Evolutionary conservation across 495 filamentous ascomycete genomes (phyloP).

Genomic region (Terfezia claveryi): DNA sequence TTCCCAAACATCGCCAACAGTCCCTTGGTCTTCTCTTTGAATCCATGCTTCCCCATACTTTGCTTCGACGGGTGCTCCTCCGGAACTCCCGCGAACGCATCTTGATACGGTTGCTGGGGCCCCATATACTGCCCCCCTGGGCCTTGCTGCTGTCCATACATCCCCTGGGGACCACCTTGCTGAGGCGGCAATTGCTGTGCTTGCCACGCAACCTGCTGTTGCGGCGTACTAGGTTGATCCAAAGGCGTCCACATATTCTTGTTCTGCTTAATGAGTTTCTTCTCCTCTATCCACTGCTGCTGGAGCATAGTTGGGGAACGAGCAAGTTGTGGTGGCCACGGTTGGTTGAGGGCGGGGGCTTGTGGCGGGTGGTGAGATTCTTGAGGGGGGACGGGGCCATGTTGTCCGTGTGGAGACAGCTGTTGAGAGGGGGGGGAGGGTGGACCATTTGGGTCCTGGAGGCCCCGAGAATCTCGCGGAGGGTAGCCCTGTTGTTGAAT

Average conservation of each 20-base stretch:
- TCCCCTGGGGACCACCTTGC: neutral
- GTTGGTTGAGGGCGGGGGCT: neutral
- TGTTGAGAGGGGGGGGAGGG: no score
- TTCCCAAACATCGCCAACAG: neutral
- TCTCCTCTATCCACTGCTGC: neutral
- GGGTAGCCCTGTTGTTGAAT: neutral
- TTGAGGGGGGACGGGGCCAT: no score
- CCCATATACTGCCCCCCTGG: neutral
- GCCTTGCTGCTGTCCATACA: neutral
- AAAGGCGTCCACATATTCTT: neutral
- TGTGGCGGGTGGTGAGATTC: neutral
- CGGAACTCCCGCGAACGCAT: no score
- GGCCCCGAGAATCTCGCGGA: neutral
- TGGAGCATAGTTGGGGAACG: neutral
- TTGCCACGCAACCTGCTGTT: neutral
- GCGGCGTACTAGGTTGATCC: neutral
- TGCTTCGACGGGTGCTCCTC: no score
- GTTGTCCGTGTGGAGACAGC: no score
- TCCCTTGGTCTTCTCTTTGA: neutral
- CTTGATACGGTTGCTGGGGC: no score
- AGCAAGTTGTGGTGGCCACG: neutral
- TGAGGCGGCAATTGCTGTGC: neutral
- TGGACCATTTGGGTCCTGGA: no score
- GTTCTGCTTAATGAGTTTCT: neutral
- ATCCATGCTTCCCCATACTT: neutral